phyloP scores from a whole-genome alignment of 2,329 filamentous ascomycete species.

The Myriosclerotinia duriaeana region DNA sequence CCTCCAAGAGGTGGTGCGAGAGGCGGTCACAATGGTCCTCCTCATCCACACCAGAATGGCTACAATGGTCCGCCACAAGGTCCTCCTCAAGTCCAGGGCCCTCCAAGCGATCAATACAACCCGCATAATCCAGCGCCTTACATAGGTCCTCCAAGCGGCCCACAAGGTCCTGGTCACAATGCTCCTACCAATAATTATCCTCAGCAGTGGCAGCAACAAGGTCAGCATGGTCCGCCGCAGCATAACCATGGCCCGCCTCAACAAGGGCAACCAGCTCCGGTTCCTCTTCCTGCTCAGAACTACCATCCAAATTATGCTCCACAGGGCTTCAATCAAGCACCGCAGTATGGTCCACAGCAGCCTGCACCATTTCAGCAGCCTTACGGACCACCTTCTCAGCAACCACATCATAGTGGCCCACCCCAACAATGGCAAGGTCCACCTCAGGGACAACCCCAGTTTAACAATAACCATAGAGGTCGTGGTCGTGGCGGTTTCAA shows the following conservation, averaged over 20 bases:
- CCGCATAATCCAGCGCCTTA: slow-evolving; percentile 39
- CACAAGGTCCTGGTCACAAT: slow-evolving; percentile 33
- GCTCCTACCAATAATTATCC: slow-evolving; percentile 31
- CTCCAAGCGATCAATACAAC: slow-evolving; percentile 34
- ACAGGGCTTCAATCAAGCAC: slow-evolving; percentile 50
- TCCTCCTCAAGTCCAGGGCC: slow-evolving; percentile 33
- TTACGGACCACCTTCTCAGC: slow-evolving; percentile 41
- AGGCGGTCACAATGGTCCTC: slow-evolving; percentile 35
- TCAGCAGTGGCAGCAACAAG: slow-evolving; percentile 37
- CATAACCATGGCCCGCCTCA: slow-evolving; percentile 38
- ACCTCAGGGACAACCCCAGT: slow-evolving; percentile 45
- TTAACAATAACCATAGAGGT: slow-evolving; percentile 40
- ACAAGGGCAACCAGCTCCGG: slow-evolving; percentile 38
- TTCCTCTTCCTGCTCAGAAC: slow-evolving; percentile 53
- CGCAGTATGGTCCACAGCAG: slow-evolving; percentile 42
- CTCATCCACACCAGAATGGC: slow-evolving; percentile 35
- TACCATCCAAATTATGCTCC: slow-evolving; percentile 61
- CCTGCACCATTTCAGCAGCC: slow-evolving; percentile 40
- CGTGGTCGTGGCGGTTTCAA: slow-evolving; percentile 42
- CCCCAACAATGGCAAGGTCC: slow-evolving; percentile 42
- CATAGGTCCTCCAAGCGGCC: slow-evolving; percentile 39
- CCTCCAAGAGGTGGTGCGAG: slow-evolving; percentile 38
- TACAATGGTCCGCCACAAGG: slow-evolving; percentile 32
- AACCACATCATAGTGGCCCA: slow-evolving; percentile 40
- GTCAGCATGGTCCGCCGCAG: slow-evolving; percentile 26